Conservation (phyloP, 2,329 filamentous ascomycete genomes). For the Rutstroemia sydowiana region DNA sequence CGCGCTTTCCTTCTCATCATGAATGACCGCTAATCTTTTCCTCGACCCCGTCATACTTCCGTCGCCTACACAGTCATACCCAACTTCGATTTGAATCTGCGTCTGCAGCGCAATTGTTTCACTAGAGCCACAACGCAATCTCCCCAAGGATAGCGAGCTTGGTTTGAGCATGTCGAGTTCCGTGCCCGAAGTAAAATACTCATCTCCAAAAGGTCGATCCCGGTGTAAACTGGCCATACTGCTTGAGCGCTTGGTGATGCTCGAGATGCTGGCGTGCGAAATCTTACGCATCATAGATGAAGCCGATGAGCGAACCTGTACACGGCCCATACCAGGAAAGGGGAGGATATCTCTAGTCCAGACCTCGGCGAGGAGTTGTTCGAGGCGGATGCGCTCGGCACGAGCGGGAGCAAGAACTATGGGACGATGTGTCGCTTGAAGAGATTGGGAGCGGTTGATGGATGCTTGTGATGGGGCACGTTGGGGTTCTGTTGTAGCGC, state of each 20-base stretch:
- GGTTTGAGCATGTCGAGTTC: conserved; percentile 14
- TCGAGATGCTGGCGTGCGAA: conserved; percentile 64
- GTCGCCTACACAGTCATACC: too few species aligned
- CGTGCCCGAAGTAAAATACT: conserved; percentile 18
- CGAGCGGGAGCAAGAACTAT: conserved; percentile 68
- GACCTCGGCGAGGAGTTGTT: conserved; percentile 65
- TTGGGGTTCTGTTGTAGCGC: conserved; percentile 48
- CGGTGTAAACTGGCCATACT: conserved; percentile 26
- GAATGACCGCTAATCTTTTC: conserved; percentile 24
- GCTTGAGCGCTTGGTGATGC: conserved; percentile 59
- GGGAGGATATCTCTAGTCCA: conserved; percentile 79
- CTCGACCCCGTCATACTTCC: conserved; percentile 12
- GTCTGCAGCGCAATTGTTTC: too few species aligned
- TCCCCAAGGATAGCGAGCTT: conserved; percentile 11
- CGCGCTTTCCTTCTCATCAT: conserved; percentile 26
- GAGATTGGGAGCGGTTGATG: conserved; percentile 73
- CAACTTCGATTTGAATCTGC: too few species aligned
- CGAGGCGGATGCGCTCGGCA: conserved; percentile 69
- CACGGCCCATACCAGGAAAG: conserved; percentile 72
- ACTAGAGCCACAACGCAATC: conserved; percentile 8
- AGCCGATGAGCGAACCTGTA: conserved; percentile 67
- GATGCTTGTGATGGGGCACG: conserved; percentile 35
- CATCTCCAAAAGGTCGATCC: neutral
- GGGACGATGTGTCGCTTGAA: conserved; percentile 61
- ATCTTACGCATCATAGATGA: conserved; percentile 85